Conservation (phyloP, 805 yeast genomes). For the Scheffersomyces lignosus region DNA sequence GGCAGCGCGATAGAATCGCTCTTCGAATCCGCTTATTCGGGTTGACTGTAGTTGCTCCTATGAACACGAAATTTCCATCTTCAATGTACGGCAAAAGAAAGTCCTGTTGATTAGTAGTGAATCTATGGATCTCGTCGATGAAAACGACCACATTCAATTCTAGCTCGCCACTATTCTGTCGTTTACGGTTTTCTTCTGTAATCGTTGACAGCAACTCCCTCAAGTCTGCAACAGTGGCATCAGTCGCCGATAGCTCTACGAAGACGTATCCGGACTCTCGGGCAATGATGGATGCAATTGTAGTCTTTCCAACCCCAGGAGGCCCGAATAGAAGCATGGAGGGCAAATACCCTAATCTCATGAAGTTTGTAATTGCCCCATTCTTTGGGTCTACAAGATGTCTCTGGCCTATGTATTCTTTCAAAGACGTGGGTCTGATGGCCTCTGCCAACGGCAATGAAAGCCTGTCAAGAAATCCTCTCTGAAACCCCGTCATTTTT, state of each 20-base stretch:
- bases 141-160: constrained; percentile 53
- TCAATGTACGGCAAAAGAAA: constrained; percentile 81
- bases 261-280: constrained; percentile 53
- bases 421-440: constrained; percentile 71
- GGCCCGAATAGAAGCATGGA: constrained; percentile 94
- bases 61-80: constrained; percentile 72
- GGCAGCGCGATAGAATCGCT: constrained; percentile 83
- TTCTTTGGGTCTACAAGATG: constrained; percentile 62
- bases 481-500: no score
- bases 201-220: constrained; percentile 56
- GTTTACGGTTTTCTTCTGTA: constrained; percentile 45
- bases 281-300: constrained; percentile 71
- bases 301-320: constrained; percentile 94
- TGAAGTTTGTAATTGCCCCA: constrained; percentile 67
- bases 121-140: constrained; percentile 91
- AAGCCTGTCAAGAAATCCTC: no score
- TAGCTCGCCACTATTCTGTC: constrained; percentile 15
- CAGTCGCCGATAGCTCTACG: constrained; percentile 84
- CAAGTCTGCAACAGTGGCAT: constrained; percentile 65
- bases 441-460: constrained; percentile 67
- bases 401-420: constrained; percentile 80
- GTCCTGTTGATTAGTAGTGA: constrained; percentile 86
- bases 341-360: constrained; percentile 67
- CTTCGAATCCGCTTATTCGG: constrained; percentile 80
- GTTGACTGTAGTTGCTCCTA: constrained; percentile 85